These are phyloP conservation scores for Setomelanomma holmii DNA, from an alignment of 2,329 filamentous ascomycete genomes.

Conservation along the genomic window DNA sequence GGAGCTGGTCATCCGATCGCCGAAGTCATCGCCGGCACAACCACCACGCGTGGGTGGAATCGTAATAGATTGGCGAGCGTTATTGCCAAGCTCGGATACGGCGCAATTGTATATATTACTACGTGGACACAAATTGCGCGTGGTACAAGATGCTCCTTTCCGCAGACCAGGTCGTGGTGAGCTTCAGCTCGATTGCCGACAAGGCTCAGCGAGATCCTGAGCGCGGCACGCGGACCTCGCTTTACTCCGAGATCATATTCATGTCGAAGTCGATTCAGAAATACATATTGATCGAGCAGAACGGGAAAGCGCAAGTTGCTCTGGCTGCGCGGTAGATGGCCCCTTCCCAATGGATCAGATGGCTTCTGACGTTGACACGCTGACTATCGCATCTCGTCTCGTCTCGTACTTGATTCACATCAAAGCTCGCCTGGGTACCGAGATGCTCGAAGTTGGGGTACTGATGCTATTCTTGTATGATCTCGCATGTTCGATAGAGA, in stretches of 20 bases:
- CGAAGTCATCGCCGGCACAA: neutral
- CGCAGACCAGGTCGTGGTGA: slow-evolving; percentile 1
- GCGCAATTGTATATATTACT: slow-evolving; percentile 11
- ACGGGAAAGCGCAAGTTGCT: too few species aligned
- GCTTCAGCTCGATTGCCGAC: neutral
- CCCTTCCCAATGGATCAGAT: too few species aligned
- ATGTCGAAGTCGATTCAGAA: neutral
- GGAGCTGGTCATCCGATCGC: neutral
- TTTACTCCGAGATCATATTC: neutral
- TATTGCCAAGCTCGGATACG: slow-evolving; percentile 15
- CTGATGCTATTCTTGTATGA: slow-evolving; percentile 32
- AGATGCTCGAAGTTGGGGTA: slow-evolving; percentile 3
- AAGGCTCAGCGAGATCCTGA: neutral
- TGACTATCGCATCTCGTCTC: neutral
- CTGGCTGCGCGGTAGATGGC: too few species aligned
- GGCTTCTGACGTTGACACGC: too few species aligned
- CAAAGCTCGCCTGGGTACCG: slow-evolving; percentile 7
- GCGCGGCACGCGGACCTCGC: neutral
- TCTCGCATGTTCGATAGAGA: slow-evolving; percentile 13
- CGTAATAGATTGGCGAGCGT: slow-evolving; percentile 7
- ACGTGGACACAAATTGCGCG: slow-evolving; percentile 15
- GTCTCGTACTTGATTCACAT: neutral
- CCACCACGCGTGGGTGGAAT: slow-evolving; percentile 3
- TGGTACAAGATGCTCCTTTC: slow-evolving; percentile 3
- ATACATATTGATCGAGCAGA: too few species aligned